Percentiles rank a stretch among this genome's conserved stretches.
These are phyloP conservation scores for Orobanche coerulescens DNA, from an alignment of 257 asterid species.

Conservation along the genomic window DNA sequence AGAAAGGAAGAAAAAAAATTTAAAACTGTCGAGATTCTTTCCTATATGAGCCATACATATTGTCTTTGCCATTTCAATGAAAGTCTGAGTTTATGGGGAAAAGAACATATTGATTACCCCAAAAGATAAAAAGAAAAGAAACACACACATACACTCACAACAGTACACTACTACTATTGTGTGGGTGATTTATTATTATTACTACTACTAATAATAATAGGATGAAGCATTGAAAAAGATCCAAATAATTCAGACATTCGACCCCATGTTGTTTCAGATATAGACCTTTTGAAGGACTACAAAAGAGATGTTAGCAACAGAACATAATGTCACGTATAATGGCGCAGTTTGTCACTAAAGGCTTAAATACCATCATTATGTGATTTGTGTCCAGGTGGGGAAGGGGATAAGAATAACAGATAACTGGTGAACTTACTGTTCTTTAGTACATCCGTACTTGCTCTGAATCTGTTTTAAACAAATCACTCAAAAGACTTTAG, in stretches of 20 bases:
- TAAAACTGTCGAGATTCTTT: no score
- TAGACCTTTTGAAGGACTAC: slow-evolving; percentile 63
- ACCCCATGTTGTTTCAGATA: slow-evolving; percentile 63
- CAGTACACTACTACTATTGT: no score
- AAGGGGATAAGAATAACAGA: not conserved
- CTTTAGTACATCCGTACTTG: slow-evolving; percentile 60
- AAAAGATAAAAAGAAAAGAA: no score
- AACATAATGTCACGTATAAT: slow-evolving; percentile 6
- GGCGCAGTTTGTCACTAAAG: not conserved
- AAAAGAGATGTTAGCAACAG: slow-evolving; percentile 21
- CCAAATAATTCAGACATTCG: slow-evolving; percentile 60
- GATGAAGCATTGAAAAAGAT: slow-evolving; percentile 46
- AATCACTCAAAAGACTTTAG: slow-evolving; percentile 21
- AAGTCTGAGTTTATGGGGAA: no score
- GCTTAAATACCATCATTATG: not conserved
- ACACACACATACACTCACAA: no score
- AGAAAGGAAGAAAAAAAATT: no score
- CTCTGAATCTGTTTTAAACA: slow-evolving; percentile 51
- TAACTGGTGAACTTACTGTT: slow-evolving; percentile 42
- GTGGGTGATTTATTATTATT: no score
- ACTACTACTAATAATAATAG: no score
- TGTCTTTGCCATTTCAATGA: no score
- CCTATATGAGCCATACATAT: no score
- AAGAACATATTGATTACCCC: no score
- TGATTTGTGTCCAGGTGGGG: no score